phyloP scores from a whole-genome alignment of 1,284 basidiomycete genomes.

The Meripilus lineatus region DNA sequence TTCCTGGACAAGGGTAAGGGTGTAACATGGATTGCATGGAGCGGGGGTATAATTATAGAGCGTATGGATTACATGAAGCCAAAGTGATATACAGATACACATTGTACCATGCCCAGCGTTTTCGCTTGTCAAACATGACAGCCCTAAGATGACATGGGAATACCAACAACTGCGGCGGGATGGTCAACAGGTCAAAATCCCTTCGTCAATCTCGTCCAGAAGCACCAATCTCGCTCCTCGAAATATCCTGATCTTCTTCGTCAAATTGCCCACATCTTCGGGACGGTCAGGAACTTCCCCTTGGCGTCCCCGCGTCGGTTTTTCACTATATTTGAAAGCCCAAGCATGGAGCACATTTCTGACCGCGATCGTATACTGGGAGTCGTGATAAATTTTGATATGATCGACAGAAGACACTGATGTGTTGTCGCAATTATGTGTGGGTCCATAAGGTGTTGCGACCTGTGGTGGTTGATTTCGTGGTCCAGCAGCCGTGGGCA shows the following conservation, averaged over 20 bases:
- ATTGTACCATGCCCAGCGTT: not conserved
- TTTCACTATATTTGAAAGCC: conserved; percentile 24
- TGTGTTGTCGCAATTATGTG: not conserved
- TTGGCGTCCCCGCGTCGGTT: not conserved
- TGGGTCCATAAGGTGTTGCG: conserved; percentile 4
- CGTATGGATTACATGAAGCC: too few species aligned
- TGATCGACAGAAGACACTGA: conserved; percentile 34
- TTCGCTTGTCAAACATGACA: not conserved
- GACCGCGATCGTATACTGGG: conserved; percentile 40
- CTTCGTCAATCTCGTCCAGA: conserved; percentile 10
- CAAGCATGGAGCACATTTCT: conserved; percentile 52
- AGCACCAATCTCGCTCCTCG: conserved; percentile 9
- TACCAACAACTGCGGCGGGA: not conserved
- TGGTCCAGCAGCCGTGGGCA: conserved; percentile 3
- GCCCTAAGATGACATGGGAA: not conserved
- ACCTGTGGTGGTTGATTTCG: conserved; percentile 6
- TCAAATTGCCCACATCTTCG: not conserved
- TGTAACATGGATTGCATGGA: too few species aligned
- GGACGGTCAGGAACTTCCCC: not conserved
- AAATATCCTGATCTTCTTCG: conserved; percentile 8
- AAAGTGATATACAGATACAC: too few species aligned
- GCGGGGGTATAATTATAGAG: too few species aligned
- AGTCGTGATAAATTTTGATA: conserved; percentile 62
- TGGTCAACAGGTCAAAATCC: conserved; percentile 10
- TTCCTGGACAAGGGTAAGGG: too few species aligned